These are phyloP conservation scores for Spergularia marina DNA, from an alignment of 148 eudicot genomes.

Conservation along the genomic window DNA sequence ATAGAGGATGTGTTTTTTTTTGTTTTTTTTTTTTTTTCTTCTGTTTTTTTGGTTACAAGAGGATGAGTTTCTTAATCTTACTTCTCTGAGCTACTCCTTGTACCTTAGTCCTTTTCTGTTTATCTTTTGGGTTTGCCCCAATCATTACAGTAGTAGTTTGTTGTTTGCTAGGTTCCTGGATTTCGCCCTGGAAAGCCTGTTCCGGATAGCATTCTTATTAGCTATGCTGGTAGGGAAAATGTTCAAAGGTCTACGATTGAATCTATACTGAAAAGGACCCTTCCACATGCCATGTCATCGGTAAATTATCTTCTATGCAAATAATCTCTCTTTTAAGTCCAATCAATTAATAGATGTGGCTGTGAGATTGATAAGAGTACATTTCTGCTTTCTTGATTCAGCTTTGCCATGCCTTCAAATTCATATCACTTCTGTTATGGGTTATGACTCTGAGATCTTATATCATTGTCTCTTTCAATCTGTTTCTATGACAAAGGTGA, in stretches of 20 bases:
- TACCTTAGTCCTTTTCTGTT: not conserved
- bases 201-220: slow-evolving; percentile 73
- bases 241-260: slow-evolving; percentile 69
- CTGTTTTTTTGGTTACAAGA: not conserved
- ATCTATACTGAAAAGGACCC: slow-evolving; percentile 84
- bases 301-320: slow-evolving; percentile 33
- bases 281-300: slow-evolving; percentile 95
- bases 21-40: no score
- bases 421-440: not conserved
- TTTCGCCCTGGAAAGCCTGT: slow-evolving; percentile 90
- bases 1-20: not conserved
- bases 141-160: slow-evolving; percentile 5
- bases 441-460: not conserved
- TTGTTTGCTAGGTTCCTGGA: slow-evolving; percentile 71
- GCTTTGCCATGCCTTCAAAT: slow-evolving; percentile 2
- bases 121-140: not conserved
- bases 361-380: slow-evolving; percentile 6
- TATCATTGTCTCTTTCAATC: not conserved
- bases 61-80: not conserved
- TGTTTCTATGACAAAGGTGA: slow-evolving; percentile 44
- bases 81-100: not conserved
- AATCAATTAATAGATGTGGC: not conserved
- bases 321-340: not conserved
- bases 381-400: not conserved
- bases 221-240: slow-evolving; percentile 58